These are phyloP conservation scores for Shiraia sp. DNA, from an alignment of 2,329 filamentous ascomycete species.

Conservation along the genomic window DNA sequence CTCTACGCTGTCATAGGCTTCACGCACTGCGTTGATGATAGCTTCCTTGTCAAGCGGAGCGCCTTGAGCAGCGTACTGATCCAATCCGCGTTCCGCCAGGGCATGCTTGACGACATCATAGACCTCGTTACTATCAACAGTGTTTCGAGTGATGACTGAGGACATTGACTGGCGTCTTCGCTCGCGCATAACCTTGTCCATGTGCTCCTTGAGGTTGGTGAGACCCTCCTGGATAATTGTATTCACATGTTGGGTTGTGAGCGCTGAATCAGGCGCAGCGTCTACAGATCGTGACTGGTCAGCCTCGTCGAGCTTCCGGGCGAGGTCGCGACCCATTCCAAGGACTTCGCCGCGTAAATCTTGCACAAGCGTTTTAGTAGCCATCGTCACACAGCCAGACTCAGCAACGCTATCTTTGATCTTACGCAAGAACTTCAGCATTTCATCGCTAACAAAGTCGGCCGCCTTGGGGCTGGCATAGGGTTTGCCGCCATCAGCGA, in stretches of 20 bases:
- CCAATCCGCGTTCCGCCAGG: constrained; percentile 58
- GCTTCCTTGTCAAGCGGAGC: constrained; percentile 68
- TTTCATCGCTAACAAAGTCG: constrained; percentile 71
- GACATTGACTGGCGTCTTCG: constrained; percentile 69
- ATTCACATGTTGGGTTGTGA: constrained; percentile 69
- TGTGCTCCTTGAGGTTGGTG: constrained; percentile 79
- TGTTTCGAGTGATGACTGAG: constrained; percentile 64
- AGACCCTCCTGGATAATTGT: constrained; percentile 80
- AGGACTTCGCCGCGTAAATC: constrained; percentile 90
- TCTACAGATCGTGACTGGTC: constrained; percentile 52
- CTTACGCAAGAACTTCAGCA: constrained; percentile 78
- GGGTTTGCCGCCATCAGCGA: constrained; percentile 35
- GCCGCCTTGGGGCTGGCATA: constrained; percentile 55
- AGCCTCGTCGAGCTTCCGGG: constrained; percentile 78
- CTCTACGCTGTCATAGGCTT: constrained; percentile 77
- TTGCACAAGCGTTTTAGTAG: constrained; percentile 87
- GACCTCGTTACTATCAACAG: constrained; percentile 79
- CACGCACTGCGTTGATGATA: constrained; percentile 81
- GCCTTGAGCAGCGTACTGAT: constrained; percentile 49
- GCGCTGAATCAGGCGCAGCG: constrained; percentile 33
- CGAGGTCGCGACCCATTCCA: constrained; percentile 91
- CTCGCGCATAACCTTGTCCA: constrained; percentile 78
- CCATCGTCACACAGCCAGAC: constrained; percentile 84
- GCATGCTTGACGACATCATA: constrained; percentile 83
- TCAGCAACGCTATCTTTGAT: constrained; percentile 92